Evolutionary conservation across 2,329 filamentous ascomycete genomes (phyloP).

Genomic region (Colletotrichum musae): DNA sequence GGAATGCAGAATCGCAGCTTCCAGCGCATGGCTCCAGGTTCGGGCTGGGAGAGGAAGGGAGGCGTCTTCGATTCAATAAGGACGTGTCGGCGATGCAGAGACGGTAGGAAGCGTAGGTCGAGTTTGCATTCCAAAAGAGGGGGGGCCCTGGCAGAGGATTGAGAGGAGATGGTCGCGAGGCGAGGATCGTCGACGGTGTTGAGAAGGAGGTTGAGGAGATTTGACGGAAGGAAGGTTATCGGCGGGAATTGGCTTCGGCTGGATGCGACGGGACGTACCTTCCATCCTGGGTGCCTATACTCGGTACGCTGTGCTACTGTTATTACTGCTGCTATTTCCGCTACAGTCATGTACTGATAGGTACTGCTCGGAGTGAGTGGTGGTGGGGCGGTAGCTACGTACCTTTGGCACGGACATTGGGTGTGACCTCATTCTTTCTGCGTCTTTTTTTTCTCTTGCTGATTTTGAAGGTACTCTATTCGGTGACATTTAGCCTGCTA

Average conservation of each 20-base stretch:
- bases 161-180: background rate
- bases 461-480: background rate
- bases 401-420: conserved; percentile 26
- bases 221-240: background rate
- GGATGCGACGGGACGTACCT: conserved; percentile 14
- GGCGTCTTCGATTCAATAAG: background rate
- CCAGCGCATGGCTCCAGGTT: conserved; percentile 36
- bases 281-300: background rate
- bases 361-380: background rate
- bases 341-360: too few species aligned
- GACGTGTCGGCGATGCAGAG: background rate
- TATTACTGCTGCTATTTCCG: too few species aligned
- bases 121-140: conserved; percentile 1
- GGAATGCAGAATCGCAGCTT: conserved; percentile 39
- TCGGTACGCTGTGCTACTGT: background rate
- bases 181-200: conserved; percentile 11
- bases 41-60: background rate
- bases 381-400: too few species aligned
- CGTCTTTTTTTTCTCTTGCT: background rate
- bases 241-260: conserved; percentile 22
- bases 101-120: background rate
- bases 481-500: background rate
- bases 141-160: background rate
- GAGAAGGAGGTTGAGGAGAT: conserved; percentile 9
- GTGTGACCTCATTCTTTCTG: conserved; percentile 36